Evolutionary conservation across 257 asterid genomes (phyloP).

Genomic region (Scutellaria minor): DNA sequence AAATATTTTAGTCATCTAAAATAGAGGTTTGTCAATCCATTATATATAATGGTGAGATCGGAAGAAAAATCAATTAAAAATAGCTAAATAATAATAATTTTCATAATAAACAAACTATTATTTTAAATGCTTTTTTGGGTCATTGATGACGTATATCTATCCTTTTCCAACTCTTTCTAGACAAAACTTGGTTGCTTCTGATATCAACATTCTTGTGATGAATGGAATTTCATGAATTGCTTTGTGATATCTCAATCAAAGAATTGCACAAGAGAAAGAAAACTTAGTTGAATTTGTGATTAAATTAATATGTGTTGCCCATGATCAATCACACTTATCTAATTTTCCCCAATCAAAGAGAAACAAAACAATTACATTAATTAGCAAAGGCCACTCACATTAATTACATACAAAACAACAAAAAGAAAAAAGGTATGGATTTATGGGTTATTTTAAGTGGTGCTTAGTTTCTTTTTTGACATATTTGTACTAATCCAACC

Average conservation of each 20-base stretch:
- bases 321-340: slow-evolving; percentile 15
- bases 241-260: slow-evolving; percentile 17
- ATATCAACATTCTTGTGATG: not conserved
- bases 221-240: not conserved
- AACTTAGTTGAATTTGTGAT: slow-evolving; percentile 5
- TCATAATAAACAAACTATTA: no score
- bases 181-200: slow-evolving; percentile 22
- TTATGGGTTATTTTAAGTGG: slow-evolving; percentile 8
- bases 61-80: no score
- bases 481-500: no score
- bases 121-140: slow-evolving; percentile 3
- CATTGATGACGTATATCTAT: slow-evolving; percentile 29
- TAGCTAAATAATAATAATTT: no score
- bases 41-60: no score
- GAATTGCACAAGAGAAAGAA: slow-evolving; percentile 11
- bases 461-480: not conserved
- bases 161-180: not conserved
- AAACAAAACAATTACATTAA: not conserved
- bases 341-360: slow-evolving; percentile 6
- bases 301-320: not conserved
- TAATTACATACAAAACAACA: not conserved
- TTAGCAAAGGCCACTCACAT: slow-evolving; percentile 11
- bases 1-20: no score
- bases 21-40: no score
- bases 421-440: not conserved